Percentiles rank a stretch among this genome's conserved stretches.
Evolutionary conservation across 2,329 filamentous ascomycete species (phyloP).

Genomic region (Fusarium miscanthi): DNA sequence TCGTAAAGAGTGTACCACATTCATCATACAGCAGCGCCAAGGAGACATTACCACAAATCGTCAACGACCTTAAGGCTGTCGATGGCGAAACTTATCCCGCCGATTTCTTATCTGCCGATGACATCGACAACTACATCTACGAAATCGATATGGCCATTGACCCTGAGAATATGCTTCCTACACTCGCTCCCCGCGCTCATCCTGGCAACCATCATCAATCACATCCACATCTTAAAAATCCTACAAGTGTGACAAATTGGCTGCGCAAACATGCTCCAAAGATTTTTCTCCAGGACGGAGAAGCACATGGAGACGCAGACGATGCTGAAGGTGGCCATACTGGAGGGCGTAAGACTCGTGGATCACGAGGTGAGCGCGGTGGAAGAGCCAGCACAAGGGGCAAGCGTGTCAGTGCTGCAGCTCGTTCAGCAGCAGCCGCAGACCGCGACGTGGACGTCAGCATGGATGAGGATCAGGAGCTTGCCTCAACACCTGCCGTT

Average conservation of each 20-base stretch:
- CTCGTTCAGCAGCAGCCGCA: slow-evolving; percentile 37
- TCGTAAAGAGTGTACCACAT: slow-evolving; percentile 66
- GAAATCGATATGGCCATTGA: slow-evolving; percentile 67
- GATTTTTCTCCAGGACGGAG: slow-evolving; percentile 82
- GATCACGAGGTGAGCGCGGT: slow-evolving; percentile 49
- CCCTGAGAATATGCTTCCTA: slow-evolving; percentile 56
- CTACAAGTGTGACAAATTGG: slow-evolving; percentile 96
- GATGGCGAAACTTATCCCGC: slow-evolving; percentile 68
- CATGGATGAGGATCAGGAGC: slow-evolving; percentile 55
- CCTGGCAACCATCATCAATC: slow-evolving; percentile 52
- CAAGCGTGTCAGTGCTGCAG: slow-evolving; percentile 49
- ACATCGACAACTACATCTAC: slow-evolving; percentile 79
- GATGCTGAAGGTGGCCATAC: slow-evolving; percentile 47
- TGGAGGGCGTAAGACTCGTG: slow-evolving; percentile 52
- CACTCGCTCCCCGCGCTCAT: slow-evolving; percentile 63
- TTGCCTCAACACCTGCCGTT: slow-evolving; percentile 48
- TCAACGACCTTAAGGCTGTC: slow-evolving; percentile 61
- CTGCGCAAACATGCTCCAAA: slow-evolving; percentile 85
- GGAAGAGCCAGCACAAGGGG: slow-evolving; percentile 55
- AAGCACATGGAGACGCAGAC: slow-evolving; percentile 54
- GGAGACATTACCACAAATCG: slow-evolving; percentile 70
- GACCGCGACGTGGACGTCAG: slow-evolving; percentile 49
- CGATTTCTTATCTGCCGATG: slow-evolving; percentile 74
- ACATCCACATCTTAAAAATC: slow-evolving; percentile 70
- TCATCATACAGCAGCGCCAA: slow-evolving; percentile 64